phyloP scores from a whole-genome alignment of 345 rosid species.

The Aegle marmelos region DNA sequence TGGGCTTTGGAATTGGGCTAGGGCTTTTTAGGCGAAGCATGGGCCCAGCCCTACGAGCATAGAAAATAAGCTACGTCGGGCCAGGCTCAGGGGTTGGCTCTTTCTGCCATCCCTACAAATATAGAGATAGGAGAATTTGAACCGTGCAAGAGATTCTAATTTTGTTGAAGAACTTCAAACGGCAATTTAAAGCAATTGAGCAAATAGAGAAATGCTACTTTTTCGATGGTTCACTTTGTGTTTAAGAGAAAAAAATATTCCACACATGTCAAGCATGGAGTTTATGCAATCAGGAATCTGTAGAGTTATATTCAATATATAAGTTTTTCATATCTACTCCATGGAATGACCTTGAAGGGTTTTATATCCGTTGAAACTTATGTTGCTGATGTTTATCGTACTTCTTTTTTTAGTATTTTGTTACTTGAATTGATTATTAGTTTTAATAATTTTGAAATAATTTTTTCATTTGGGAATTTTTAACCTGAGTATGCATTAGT shows the following conservation, averaged over 20 bases:
- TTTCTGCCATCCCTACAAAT: too few species aligned
- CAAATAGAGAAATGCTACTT: neutral
- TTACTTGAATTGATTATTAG: neutral
- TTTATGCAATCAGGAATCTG: neutral
- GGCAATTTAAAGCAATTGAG: neutral
- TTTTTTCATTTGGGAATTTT: neutral
- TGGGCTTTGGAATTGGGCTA: too few species aligned
- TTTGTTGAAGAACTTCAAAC: too few species aligned
- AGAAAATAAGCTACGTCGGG: too few species aligned
- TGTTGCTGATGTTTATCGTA: neutral
- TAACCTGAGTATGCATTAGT: neutral
- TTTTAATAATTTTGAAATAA: neutral
- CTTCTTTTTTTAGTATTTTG: neutral
- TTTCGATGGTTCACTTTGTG: neutral
- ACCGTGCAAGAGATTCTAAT: neutral
- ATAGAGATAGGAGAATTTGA: too few species aligned
- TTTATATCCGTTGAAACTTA: neutral
- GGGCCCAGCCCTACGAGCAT: too few species aligned
- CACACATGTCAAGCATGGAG: neutral
- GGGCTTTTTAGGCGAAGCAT: too few species aligned
- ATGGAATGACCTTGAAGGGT: neutral
- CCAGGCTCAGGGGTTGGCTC: too few species aligned
- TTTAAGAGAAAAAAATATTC: neutral
- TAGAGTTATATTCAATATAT: neutral
- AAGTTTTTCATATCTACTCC: neutral